Percentiles rank a stretch among this genome's conserved stretches.
Conservation (phyloP, 2,329 filamentous ascomycete genomes). For the Ilyonectria mors-panacis region DNA sequence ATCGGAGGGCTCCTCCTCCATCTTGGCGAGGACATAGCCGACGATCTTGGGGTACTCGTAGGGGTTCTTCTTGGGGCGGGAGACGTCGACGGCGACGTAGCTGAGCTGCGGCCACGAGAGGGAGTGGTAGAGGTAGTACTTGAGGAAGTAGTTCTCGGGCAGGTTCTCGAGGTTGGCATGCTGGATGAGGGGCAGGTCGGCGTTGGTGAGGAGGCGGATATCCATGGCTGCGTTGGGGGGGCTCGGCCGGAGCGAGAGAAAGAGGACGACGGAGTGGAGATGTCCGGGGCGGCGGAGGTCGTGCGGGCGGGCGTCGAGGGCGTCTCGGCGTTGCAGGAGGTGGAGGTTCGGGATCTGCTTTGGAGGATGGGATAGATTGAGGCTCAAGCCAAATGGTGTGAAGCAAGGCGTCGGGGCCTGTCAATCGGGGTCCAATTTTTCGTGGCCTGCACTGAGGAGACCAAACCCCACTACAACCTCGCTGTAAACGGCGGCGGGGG, state of each 20-base stretch:
- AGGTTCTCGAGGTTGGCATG: slow-evolving; percentile 99
- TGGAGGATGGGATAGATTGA: slow-evolving; percentile 13
- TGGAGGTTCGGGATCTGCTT: slow-evolving; percentile 3
- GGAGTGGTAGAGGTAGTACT: slow-evolving; percentile 99
- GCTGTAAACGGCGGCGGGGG: not conserved
- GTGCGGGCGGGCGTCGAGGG: not conserved
- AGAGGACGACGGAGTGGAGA: not conserved
- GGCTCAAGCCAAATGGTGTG: slow-evolving; percentile 23
- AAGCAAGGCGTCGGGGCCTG: slow-evolving; percentile 1
- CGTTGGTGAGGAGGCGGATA: slow-evolving; percentile 87
- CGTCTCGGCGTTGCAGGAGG: slow-evolving; percentile 14
- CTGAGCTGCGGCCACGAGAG: slow-evolving; percentile 98
- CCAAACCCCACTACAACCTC: slow-evolving; percentile 1
- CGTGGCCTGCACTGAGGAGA: slow-evolving; percentile 10
- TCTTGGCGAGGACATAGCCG: slow-evolving; percentile 99
- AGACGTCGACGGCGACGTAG: slow-evolving; percentile 95
- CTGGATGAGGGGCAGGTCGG: slow-evolving; percentile 92
- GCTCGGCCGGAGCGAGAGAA: not conserved
- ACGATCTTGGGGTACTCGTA: slow-evolving; percentile 98
- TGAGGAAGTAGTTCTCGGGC: slow-evolving; percentile 99
- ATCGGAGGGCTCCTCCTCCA: slow-evolving; percentile 97
- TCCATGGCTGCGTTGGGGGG: slow-evolving; percentile 74
- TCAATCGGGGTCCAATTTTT: slow-evolving; percentile 19
- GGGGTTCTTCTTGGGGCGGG: slow-evolving; percentile 80
- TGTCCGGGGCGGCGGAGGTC: not conserved